Base-by-base conservation (phyloP, 164 flowering plant genomes). In the Nymphaea thermarum region DNA sequence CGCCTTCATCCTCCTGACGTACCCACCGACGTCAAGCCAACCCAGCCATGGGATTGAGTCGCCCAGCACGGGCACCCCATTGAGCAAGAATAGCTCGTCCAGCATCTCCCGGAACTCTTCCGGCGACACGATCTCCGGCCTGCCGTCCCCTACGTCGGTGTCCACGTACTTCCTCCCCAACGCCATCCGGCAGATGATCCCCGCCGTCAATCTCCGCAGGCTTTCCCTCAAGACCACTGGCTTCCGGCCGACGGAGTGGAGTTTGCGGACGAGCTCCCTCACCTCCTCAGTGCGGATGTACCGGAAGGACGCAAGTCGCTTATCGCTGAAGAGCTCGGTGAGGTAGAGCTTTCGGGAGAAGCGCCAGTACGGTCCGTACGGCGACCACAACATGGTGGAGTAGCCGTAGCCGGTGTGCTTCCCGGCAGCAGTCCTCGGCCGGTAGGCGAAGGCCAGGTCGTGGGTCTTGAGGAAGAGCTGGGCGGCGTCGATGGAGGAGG, bases 171-270 rank as follows among this genome's bases (percentile, higher is more conserved):
- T 67, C 76, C 67, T 79, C 70, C 93, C 89, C 14, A 86, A 84
- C 6, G 88, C 93, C n/a, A 83, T 87, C 4, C 85, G 57, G 62
- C 93, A 88, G 12, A 88, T 44, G 2, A 88, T 60, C 41, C 84
- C 79, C 65, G 81, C 86, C 4, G 90, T 82, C 57, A 83, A 17
- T 0, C 8, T 44, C 41, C 83, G 75, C 15, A 82, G 63, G 41
- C 61, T 42, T 45, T 71, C 69, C 68, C 86, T 83, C 79, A 84
- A 55, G 63, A 82, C 77, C 11, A 68, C 66, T 14, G 69, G 75
- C 1, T 66, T n/a, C 2, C 72, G 76, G 4, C 77, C 70, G 7
- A 2, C 65, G 17, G 53, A 47, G 3, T 68, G 53, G 6, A 83
- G 12, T 4, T 43, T 10, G 3, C 42, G 4, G 17, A 81, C 41